Base-by-base conservation (phyloP, 352 stramenopile species). In the Globisporangium carolinianum region DNA sequence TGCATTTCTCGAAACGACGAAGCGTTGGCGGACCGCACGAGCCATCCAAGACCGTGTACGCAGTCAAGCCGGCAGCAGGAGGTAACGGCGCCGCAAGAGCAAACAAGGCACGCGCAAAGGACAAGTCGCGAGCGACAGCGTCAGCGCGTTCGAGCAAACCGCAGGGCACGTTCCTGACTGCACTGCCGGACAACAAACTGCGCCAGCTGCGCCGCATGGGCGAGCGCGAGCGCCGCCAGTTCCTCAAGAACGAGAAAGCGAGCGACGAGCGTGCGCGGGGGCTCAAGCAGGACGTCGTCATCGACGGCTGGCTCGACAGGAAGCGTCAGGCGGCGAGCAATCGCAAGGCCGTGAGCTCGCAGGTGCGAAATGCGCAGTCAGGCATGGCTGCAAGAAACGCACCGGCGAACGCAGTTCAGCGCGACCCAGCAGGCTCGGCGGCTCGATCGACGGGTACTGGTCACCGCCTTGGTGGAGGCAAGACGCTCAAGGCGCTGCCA, bases 231-330 rank as follows among this genome's bases (percentile, higher is more conserved):
- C 75, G 76, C n/a, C 71, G 76, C 4, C 67, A 73, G 6, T 78
- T 80, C 35, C 47, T 84, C 15, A 87, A 89, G 64, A 67, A 69
- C 5, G 79, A 89, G 51, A 87, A 87, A 36, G 72, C 67, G 1
- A 57, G 51, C 12, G 66, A 75, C 32, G 57, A 62, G 6, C 62
- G 66, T 18, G 53, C 75, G 12, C 67, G 78, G 53, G 51, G 63
- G 35, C 63, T 62, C 10, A 86, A 87, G 53, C 79, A 89, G 55
- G 79, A 89, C 50, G 67, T 89, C 17, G 75, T 89, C 10, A 87
- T 89, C 71, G 75, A 86, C 50, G 73, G 70, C 10, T 89, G 79
- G 79, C 71, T 89, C 47, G 75, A 86, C 39, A 83, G 83, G 55
- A 89, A 87, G 65, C 67, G 72, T 0, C 70, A 83, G 11, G 79